phyloP scores from a whole-genome alignment of 108 stramenopile genomes.

The Discostella stelligeroides region DNA sequence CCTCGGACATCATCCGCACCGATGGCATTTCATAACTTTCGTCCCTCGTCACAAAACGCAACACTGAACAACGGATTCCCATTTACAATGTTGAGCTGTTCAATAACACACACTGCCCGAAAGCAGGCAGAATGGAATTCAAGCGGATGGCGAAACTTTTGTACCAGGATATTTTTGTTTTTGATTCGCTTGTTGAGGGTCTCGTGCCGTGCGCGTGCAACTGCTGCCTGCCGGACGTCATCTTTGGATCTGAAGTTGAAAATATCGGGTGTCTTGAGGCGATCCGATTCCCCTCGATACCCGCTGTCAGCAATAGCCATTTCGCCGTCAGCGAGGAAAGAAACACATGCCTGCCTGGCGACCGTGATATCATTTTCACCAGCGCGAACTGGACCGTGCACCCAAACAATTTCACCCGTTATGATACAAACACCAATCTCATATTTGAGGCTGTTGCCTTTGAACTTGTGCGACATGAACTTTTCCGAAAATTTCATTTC shows the following conservation, averaged over 20 bases:
- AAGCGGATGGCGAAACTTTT: conserved; percentile 4
- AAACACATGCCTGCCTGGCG: conserved; percentile 5
- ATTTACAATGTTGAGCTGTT: too few relatives aligned
- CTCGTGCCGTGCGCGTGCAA: conserved; percentile 1
- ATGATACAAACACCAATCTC: conserved; percentile 33
- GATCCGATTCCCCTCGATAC: conserved; percentile 6
- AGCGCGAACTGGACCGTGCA: conserved; percentile 23
- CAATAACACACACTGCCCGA: too few relatives aligned
- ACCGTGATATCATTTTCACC: too few relatives aligned
- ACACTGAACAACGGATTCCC: background rate
- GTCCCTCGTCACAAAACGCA: background rate
- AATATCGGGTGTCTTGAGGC: conserved; percentile 8
- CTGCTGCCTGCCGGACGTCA: background rate
- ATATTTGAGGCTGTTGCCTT: too few relatives aligned
- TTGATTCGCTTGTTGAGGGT: conserved; percentile 10
- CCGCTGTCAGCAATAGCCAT: too few relatives aligned
- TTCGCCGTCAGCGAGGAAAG: conserved; percentile 12
- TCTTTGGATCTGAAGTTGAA: background rate
- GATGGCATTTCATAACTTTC: too few relatives aligned
- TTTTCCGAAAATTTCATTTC: conserved; percentile 11
- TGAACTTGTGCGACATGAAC: conserved; percentile 15
- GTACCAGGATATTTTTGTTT: background rate
- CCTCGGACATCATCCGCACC: too few relatives aligned
- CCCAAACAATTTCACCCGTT: conserved; percentile 31
- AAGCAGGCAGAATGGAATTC: background rate